Conservation (phyloP, 805 yeast species). For the Wickerhamiella australiensis region DNA sequence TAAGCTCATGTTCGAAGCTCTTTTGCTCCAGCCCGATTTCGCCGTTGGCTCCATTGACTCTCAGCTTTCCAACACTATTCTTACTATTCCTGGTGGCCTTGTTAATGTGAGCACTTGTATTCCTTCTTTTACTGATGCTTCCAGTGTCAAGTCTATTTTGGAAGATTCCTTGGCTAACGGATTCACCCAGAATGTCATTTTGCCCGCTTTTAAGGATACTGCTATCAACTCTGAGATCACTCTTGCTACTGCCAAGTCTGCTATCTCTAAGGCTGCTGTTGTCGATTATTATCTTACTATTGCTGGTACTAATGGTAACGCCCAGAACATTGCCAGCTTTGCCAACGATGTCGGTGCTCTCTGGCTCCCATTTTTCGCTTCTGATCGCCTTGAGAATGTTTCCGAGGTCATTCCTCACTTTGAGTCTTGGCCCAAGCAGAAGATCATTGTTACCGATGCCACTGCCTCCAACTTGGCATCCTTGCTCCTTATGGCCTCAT, state of each 20-base stretch:
- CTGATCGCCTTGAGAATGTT: conserved; percentile 46
- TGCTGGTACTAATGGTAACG: conserved; percentile 67
- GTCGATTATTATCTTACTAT: conserved; percentile 75
- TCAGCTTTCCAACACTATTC: conserved; percentile 78
- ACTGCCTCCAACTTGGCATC: conserved; percentile 88
- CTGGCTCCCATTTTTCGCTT: conserved; percentile 59
- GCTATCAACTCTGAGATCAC: conserved; percentile 53
- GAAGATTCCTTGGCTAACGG: conserved; percentile 70
- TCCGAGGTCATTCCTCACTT: conserved; percentile 71
- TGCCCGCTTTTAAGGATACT: conserved; percentile 60
- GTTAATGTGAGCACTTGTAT: conserved; percentile 70
- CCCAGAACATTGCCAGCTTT: conserved; percentile 47
- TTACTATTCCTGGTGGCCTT: conserved; percentile 66
- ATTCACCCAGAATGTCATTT: conserved; percentile 70
- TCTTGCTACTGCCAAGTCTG: conserved; percentile 49
- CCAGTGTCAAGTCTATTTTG: conserved; percentile 50
- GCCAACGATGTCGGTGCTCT: conserved; percentile 61
- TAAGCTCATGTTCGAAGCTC: conserved; percentile 87
- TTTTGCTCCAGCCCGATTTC: conserved; percentile 46
- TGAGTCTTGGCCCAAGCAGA: conserved; percentile 68
- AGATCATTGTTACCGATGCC: conserved; percentile 87
- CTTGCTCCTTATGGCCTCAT: conserved; percentile 73
- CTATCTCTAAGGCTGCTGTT: conserved; percentile 43
- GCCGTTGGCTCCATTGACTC: conserved; percentile 70
- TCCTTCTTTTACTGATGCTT: conserved; percentile 48